These are phyloP conservation scores for Plasmodium gonderi DNA, from an alignment of 169 alveolate species.

Conservation along the genomic window DNA sequence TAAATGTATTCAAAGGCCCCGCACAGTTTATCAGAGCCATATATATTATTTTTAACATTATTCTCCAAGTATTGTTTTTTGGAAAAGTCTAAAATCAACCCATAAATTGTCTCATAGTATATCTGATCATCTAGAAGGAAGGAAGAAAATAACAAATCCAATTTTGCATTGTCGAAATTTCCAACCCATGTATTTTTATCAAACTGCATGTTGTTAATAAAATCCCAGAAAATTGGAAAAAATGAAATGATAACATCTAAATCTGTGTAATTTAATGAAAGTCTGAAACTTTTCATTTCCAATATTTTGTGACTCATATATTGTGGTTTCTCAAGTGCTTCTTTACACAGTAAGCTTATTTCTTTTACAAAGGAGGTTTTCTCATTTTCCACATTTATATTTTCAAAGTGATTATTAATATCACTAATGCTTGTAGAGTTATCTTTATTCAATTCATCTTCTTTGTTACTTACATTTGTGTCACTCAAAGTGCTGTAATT, in stretches of 20 bases:
- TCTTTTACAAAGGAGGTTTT: slow-evolving; percentile 39
- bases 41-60: slow-evolving; percentile 35
- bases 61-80: slow-evolving; percentile 12
- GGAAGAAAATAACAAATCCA: slow-evolving; percentile 65
- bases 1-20: slow-evolving; percentile 47
- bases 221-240: slow-evolving; percentile 61
- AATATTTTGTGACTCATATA: slow-evolving; percentile 70
- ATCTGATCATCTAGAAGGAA: slow-evolving; percentile 50
- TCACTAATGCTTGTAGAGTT: slow-evolving; percentile 9
- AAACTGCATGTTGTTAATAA: slow-evolving; percentile 38
- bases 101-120: slow-evolving; percentile 66
- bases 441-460: not conserved
- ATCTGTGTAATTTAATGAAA: slow-evolving; percentile 67
- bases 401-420: slow-evolving; percentile 12
- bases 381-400: slow-evolving; percentile 35
- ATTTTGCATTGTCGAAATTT: slow-evolving; percentile 32
- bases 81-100: slow-evolving; percentile 42
- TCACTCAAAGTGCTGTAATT: slow-evolving; percentile 11
- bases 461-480: slow-evolving; percentile 31
- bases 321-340: slow-evolving; percentile 73
- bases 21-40: slow-evolving; percentile 48
- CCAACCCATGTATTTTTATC: slow-evolving; percentile 67
- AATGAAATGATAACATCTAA: slow-evolving; percentile 42
- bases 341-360: slow-evolving; percentile 57
- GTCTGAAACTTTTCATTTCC: slow-evolving; percentile 75